phyloP scores from a whole-genome alignment of 2,329 filamentous ascomycete species.

The Claviceps capensis region DNA sequence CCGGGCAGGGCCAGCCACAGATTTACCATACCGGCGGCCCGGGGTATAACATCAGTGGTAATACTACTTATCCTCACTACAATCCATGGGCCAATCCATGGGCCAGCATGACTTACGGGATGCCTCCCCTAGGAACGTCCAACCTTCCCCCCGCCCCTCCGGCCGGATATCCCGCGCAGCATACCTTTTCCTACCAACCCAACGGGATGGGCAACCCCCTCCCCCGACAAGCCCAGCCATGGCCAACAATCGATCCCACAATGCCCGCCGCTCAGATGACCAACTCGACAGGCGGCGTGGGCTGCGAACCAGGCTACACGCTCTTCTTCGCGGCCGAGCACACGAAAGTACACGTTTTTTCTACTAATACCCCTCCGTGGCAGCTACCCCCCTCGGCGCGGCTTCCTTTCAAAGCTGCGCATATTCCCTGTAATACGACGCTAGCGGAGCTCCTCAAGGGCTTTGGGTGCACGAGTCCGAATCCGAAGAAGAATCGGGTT shows the following conservation, averaged over 20 bases:
- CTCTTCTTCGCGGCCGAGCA: constrained; percentile 46
- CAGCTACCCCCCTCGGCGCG: constrained; percentile 27
- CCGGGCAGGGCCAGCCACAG: constrained; percentile 23
- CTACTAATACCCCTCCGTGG: constrained; percentile 38
- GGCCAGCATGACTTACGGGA: constrained; percentile 15
- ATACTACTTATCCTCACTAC: constrained; percentile 9
- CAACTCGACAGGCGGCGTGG: constrained; percentile 42
- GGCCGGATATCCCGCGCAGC: constrained; percentile 15
- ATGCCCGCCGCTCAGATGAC: constrained; percentile 40
- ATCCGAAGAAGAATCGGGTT: constrained; percentile 39
- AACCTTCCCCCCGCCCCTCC: constrained; percentile 3
- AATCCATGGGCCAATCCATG: constrained; percentile 11
- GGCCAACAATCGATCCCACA: constrained; percentile 27
- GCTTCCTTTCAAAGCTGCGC: constrained; percentile 33
- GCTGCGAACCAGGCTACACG: constrained; percentile 49
- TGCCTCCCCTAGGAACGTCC: constrained; percentile 9
- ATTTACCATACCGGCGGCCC: constrained; percentile 24
- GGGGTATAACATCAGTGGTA: constrained; percentile 17
- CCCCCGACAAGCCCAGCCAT: constrained; percentile 26
- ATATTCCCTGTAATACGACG: constrained; percentile 38
- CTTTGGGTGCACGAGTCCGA: constrained; percentile 40
- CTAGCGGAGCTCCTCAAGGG: constrained; percentile 43
- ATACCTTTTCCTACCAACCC: constrained; percentile 21
- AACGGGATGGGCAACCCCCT: constrained; percentile 23
- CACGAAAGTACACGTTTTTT: constrained; percentile 46